phyloP scores from a whole-genome alignment of 2,329 filamentous ascomycete genomes.

The Penicillium janthinellum region DNA sequence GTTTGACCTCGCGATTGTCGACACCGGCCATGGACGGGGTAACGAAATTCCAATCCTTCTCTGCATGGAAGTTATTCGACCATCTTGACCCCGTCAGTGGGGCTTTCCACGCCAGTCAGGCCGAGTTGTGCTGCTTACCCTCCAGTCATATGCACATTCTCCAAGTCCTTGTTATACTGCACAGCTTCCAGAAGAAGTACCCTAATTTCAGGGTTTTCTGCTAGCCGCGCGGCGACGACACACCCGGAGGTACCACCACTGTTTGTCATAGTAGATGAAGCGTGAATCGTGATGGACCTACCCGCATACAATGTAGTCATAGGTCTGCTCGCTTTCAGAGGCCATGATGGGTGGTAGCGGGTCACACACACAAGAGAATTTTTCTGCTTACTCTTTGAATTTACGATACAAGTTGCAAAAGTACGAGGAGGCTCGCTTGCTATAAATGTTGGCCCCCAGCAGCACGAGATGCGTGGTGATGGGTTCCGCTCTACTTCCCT shows the following conservation, averaged over 20 bases:
- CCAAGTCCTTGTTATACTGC: constrained; percentile 47
- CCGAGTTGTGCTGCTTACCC: constrained; percentile 29
- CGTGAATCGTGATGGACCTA: constrained; percentile 10
- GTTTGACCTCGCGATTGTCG: constrained; percentile 44
- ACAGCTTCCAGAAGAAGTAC: constrained; percentile 54
- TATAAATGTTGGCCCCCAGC: not conserved
- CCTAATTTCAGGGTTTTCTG: constrained; percentile 46
- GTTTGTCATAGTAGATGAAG: not conserved
- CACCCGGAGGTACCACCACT: constrained; percentile 54
- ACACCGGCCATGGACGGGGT: constrained; percentile 44
- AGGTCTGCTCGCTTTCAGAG: constrained; percentile 15
- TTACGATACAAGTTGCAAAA: not conserved
- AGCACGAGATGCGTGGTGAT: not conserved
- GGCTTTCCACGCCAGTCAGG: not conserved
- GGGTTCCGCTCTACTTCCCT: not conserved
- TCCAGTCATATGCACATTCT: constrained; percentile 51
- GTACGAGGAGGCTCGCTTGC: not conserved
- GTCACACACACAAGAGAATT: not conserved
- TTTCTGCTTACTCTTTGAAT: not conserved
- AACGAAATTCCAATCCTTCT: constrained; percentile 51
- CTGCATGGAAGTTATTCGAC: constrained; percentile 46
- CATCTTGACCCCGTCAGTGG: constrained; percentile 31
- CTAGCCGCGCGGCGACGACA: constrained; percentile 52
- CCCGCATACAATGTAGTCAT: constrained; percentile 38
- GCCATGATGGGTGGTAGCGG: constrained; percentile 16